These are phyloP conservation scores for Oidiodendron maius DNA, from an alignment of 495 filamentous ascomycete species.

Conservation along the genomic window DNA sequence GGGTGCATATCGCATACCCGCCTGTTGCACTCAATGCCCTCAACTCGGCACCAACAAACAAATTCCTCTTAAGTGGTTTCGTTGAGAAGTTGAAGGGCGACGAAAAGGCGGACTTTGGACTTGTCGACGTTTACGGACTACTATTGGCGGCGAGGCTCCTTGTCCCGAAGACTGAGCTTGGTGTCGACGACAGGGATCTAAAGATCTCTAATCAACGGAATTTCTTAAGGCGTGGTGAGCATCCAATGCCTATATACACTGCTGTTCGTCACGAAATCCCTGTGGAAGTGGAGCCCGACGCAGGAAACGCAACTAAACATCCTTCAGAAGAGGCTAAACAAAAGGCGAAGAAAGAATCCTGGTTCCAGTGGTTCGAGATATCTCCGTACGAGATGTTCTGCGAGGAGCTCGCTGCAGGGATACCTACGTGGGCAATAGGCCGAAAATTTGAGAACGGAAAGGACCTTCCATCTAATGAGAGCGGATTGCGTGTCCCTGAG, in stretches of 20 bases:
- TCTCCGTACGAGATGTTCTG: constrained; percentile 96
- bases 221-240: constrained; percentile 65
- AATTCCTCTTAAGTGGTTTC: constrained; percentile 78
- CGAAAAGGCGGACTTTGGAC: constrained; percentile 71
- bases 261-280: constrained; percentile 97
- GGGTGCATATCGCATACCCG: constrained; percentile 87
- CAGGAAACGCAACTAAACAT: constrained; percentile 31
- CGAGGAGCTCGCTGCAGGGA: constrained; percentile 81
- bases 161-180: constrained; percentile 78
- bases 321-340: constrained; percentile 46
- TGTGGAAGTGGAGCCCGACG: constrained; percentile 38
- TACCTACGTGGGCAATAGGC: constrained; percentile 91
- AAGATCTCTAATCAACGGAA: constrained; percentile 80
- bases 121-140: constrained; percentile 90
- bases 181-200: constrained; percentile 66
- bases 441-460: constrained; percentile 69
- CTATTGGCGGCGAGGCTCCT: constrained; percentile 77
- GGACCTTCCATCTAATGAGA: constrained; percentile 51
- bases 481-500: constrained; percentile 66
- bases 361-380: constrained; percentile 98
- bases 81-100: constrained; percentile 88
- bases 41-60: constrained; percentile 81
- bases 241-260: constrained; percentile 90
- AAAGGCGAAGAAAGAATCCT: constrained; percentile 66
- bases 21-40: constrained; percentile 72